A percentile compares a stretch with the other conserved stretches of the same genome.
Evolutionary conservation across 1,139 yeast species (phyloP).

Genomic region (Meyerozyma sp.): DNA sequence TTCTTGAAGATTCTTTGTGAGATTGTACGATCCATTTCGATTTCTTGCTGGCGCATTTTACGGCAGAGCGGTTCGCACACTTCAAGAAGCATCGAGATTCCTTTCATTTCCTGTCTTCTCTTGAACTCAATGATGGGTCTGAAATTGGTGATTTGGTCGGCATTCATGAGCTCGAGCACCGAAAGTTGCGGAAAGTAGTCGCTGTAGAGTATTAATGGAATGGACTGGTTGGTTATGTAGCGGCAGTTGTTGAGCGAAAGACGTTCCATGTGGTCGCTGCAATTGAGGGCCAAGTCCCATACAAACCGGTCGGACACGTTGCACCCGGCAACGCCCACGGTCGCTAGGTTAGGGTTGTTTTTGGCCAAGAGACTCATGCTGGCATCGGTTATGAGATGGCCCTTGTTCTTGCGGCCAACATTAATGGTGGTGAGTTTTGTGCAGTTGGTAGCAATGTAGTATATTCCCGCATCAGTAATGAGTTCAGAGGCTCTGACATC

Average conservation of each 20-base stretch:
- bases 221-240: slow-evolving; percentile 56
- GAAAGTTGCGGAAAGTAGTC: slow-evolving; percentile 55
- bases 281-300: slow-evolving; percentile 70
- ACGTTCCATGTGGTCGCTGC: slow-evolving; percentile 56
- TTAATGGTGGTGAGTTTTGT: slow-evolving; percentile 52
- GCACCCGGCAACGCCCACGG: slow-evolving; percentile 90
- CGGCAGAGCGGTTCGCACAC: slow-evolving; percentile 66
- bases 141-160: slow-evolving; percentile 53
- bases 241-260: slow-evolving; percentile 76
- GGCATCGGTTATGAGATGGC: slow-evolving; percentile 66
- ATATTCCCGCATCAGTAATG: slow-evolving; percentile 71
- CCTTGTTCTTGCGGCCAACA: slow-evolving; percentile 72
- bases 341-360: slow-evolving; percentile 49
- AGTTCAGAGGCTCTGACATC: slow-evolving; percentile 85
- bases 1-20: slow-evolving; percentile 51
- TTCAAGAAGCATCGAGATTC: slow-evolving; percentile 60
- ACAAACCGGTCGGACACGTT: slow-evolving; percentile 66
- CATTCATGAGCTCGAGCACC: slow-evolving; percentile 74
- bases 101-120: slow-evolving; percentile 49
- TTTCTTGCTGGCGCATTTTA: slow-evolving; percentile 58
- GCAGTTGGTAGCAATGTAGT: slow-evolving; percentile 59
- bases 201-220: slow-evolving; percentile 55
- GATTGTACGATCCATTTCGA: slow-evolving; percentile 50
- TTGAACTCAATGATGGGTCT: slow-evolving; percentile 65
- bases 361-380: slow-evolving; percentile 56